These are phyloP conservation scores for Gilbertella persicaria DNA, from an alignment of 371 early-diverging fungal genomes.

Conservation along the genomic window DNA sequence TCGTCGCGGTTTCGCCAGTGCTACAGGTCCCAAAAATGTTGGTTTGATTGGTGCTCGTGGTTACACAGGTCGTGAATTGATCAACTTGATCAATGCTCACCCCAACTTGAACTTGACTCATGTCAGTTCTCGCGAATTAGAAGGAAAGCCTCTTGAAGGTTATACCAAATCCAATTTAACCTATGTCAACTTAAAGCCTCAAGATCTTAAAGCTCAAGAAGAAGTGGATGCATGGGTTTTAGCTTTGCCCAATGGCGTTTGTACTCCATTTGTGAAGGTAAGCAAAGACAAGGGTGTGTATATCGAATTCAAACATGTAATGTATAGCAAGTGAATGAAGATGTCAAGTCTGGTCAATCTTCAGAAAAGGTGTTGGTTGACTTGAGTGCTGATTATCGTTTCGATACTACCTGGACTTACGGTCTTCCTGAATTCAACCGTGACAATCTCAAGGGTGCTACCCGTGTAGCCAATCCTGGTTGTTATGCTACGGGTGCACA, in stretches of 20 bases:
- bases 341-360: conserved; percentile 43
- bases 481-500: conserved; percentile 98
- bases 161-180: conserved; percentile 70
- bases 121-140: conserved; percentile 91
- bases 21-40: conserved; percentile 57
- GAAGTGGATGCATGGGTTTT: conserved; percentile 94
- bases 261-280: conserved; percentile 89
- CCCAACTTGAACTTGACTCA: conserved; percentile 83
- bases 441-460: conserved; percentile 54
- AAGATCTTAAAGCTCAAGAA: conserved; percentile 61
- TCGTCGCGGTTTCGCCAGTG: conserved; percentile 61
- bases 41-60: conserved; percentile 97
- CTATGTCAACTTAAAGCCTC: conserved; percentile 82
- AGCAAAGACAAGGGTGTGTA: conserved; percentile 51
- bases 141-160: conserved; percentile 78
- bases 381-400: conserved; percentile 93
- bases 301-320: background rate
- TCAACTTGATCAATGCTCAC: conserved; percentile 85
- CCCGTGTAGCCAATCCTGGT: conserved; percentile 91
- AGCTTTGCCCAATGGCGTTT: conserved; percentile 93
- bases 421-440: conserved; percentile 89
- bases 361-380: conserved; percentile 78
- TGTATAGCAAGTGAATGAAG: conserved; percentile 43
- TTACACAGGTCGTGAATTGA: conserved; percentile 93
- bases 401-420: conserved; percentile 86